Evolutionary conservation across 2,329 filamentous ascomycete species (phyloP).

Genomic region (Podosphaera fusca): DNA sequence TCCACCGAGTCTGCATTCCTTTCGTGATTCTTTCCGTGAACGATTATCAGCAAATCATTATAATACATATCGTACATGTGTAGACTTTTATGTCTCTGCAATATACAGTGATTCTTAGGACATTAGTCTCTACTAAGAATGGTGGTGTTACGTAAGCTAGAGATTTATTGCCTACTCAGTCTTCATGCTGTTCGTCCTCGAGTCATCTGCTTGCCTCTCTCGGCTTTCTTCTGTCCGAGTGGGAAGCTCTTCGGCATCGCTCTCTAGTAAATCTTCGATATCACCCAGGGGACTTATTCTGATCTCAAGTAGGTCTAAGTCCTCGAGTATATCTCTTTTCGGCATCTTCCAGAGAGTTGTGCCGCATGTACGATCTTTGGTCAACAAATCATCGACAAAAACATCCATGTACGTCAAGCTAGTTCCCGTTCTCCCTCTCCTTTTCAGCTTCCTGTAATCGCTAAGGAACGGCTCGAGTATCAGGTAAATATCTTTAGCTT

Average conservation of each 20-base stretch:
- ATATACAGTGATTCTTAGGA: no score
- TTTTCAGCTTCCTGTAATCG: conserved; percentile 63
- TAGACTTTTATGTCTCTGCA: no score
- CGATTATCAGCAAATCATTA: no score
- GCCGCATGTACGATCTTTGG: conserved; percentile 72
- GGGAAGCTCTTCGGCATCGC: conserved; percentile 17
- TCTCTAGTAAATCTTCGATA: conserved; percentile 44
- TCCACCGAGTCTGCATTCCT: no score
- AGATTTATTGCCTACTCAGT: no score
- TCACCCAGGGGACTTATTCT: conserved; percentile 65
- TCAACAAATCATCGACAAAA: conserved; percentile 79
- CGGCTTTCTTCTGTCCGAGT: neutral
- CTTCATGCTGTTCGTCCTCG: no score
- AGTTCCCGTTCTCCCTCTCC: conserved; percentile 52
- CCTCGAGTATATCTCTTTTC: conserved; percentile 59
- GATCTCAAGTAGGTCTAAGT: conserved; percentile 69
- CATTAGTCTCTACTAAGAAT: no score
- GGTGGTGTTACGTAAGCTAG: no score
- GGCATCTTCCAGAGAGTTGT: conserved; percentile 88
- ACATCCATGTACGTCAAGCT: conserved; percentile 65
- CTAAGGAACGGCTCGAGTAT: conserved; percentile 62
- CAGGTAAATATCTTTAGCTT: conserved; percentile 56
- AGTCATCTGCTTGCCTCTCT: neutral
- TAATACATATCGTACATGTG: no score
- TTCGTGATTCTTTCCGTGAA: no score